Percentiles rank a stretch among this genome's conserved stretches.
phyloP scores from a whole-genome alignment of 495 filamentous ascomycete genomes.

The Staphylotrichum longicolle region DNA sequence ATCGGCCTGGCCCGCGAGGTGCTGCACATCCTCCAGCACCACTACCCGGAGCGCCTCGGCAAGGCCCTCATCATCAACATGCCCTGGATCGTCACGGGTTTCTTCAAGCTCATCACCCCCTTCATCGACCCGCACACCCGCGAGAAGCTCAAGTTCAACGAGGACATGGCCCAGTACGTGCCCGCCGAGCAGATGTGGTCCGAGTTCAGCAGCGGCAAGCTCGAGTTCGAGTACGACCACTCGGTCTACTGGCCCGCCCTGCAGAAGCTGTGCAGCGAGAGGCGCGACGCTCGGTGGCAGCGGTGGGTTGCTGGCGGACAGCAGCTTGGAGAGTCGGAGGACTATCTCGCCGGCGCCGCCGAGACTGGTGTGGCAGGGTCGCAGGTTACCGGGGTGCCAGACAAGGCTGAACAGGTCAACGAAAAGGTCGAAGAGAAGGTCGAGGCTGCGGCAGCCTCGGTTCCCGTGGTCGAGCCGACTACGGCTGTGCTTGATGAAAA shows the following conservation, averaged over 20 bases:
- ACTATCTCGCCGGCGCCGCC: constrained; percentile 54
- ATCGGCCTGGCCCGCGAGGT: constrained; percentile 74
- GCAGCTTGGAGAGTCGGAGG: constrained; percentile 78
- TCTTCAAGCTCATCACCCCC: constrained; percentile 92
- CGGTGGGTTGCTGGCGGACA: constrained; percentile 79
- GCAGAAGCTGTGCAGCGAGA: constrained; percentile 60
- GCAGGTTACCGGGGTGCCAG: neutral
- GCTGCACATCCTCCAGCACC: constrained; percentile 83
- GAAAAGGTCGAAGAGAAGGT: no score
- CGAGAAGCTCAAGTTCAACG: constrained; percentile 93
- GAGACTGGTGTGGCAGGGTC: constrained; percentile 26
- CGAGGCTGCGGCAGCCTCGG: neutral
- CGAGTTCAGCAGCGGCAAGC: constrained; percentile 59
- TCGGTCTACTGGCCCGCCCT: constrained; percentile 84
- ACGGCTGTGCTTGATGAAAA: constrained; percentile 2
- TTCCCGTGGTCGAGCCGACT: neutral
- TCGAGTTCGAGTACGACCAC: constrained; percentile 87
- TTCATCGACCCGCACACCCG: constrained; percentile 93
- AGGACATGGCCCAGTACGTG: constrained; percentile 74
- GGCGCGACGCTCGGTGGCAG: constrained; percentile 55
- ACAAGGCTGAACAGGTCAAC: neutral
- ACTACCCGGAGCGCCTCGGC: constrained; percentile 93
- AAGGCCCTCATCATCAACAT: constrained; percentile 84
- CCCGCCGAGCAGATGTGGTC: constrained; percentile 75
- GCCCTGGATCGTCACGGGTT: constrained; percentile 81